Evolutionary conservation across 768 basidiomycete species (phyloP), one percentile per base, ranked within the genome.

Genomic region (Auricularia cornea): DNA sequence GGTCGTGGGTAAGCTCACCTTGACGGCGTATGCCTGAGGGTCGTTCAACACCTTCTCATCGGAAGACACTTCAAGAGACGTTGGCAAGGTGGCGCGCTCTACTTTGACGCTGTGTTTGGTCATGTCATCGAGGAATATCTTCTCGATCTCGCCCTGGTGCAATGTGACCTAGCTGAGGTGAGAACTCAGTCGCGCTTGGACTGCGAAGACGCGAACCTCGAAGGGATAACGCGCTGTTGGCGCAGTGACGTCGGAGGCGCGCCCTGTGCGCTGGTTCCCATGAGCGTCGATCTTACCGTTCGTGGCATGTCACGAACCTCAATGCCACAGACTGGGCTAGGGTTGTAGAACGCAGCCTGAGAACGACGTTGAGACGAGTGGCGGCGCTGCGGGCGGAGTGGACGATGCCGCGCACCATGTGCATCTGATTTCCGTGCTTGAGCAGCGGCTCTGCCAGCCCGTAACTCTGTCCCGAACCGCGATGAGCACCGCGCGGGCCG

Each of bases 261-360:
- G 82, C 52, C 85, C 83, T 8, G 84, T 84, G 20, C 86, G 77
- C 87, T 90, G 48, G 10, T 18, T 48, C 67, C 38, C 41, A 61
- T 38, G 48, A 56, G 57, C 26, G 20, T 14, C 4, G 62, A 33
- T 18, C 20, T 26, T 16, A 26, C 33, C 16, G 56, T 12, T 8
- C 62, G 2, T 5, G 26, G 26, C 35, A 29, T 14, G n/a, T 33
- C 41, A 59, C 60, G 16, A 59, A 85, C 89, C 77, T 86, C 80
- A 40, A 91, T 88, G 3, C 80, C 85, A 18, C 86, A 86, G 35
- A 79, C 68, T 1, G 77, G 72, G 26, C 78, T 76, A 3, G 89
- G 89, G 66, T 89, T 87, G 68, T 90, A 91, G 71, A 90, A 90
- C 8, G 88, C 54, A 26, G 54, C 84, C 89, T 91, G 35, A 57